phyloP scores from a whole-genome alignment of 2,329 filamentous ascomycete species.

The Sporothrix humicola region DNA sequence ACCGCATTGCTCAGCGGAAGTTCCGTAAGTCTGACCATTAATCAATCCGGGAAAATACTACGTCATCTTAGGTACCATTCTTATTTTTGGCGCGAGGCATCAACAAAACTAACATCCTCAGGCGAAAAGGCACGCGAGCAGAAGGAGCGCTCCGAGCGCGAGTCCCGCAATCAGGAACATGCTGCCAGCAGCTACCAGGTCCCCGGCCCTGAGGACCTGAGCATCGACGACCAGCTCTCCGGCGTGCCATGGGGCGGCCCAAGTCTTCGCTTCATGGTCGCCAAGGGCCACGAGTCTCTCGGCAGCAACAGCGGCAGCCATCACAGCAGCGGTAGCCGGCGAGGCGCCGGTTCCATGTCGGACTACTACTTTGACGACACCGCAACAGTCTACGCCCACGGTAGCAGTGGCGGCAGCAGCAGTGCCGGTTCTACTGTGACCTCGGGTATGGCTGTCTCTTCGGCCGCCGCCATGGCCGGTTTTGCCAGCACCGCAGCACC shows the following conservation, averaged over 20 bases:
- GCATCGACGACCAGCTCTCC: slow-evolving; percentile 57
- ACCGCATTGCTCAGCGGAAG: slow-evolving; percentile 75
- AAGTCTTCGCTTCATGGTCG: slow-evolving; percentile 62
- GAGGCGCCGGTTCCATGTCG: slow-evolving; percentile 7
- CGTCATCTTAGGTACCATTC: slow-evolving; percentile 42
- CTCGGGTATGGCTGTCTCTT: not conserved
- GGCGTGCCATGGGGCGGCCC: slow-evolving; percentile 76
- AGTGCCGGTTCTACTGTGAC: slow-evolving; percentile 13
- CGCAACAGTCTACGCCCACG: slow-evolving; percentile 22
- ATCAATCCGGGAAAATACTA: not conserved
- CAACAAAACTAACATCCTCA: slow-evolving; percentile 44
- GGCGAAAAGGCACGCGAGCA: slow-evolving; percentile 73
- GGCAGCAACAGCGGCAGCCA: slow-evolving; percentile 51
- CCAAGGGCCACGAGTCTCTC: slow-evolving; percentile 57
- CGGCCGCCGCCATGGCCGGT: not conserved
- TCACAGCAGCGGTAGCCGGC: slow-evolving; percentile 31
- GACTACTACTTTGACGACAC: slow-evolving; percentile 31
- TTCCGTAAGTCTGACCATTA: slow-evolving; percentile 62
- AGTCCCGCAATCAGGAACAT: slow-evolving; percentile 65
- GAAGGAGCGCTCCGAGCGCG: slow-evolving; percentile 68
- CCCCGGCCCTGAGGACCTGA: slow-evolving; percentile 63
- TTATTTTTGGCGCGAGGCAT: slow-evolving; percentile 31
- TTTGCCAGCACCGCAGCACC: not conserved
- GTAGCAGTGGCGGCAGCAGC: slow-evolving; percentile 21
- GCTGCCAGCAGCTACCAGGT: slow-evolving; percentile 69